Evolutionary conservation across 2,329 filamentous ascomycete genomes (phyloP).

Genomic region (Pestalotiopsis fici): DNA sequence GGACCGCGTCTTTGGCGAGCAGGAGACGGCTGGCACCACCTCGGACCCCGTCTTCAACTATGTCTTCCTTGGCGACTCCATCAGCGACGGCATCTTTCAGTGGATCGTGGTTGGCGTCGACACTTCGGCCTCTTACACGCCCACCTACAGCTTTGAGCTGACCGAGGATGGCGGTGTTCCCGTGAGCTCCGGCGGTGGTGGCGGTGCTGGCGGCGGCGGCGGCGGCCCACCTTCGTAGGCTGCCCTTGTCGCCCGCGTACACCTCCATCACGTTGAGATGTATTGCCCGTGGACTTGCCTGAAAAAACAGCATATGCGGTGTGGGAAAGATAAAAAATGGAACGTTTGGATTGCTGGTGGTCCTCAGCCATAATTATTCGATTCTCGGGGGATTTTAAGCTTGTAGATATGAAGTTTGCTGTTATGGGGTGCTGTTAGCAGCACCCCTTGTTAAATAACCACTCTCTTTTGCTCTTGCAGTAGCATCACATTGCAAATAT

Average conservation of each 20-base stretch:
- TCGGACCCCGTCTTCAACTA: constrained; percentile 7
- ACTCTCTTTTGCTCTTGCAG: not conserved
- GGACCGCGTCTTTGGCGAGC: constrained; percentile 2
- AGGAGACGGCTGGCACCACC: not conserved
- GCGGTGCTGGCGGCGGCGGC: not conserved
- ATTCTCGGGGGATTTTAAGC: not conserved
- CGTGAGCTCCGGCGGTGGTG: not conserved
- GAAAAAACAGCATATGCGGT: not conserved
- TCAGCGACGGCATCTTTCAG: constrained; percentile 1
- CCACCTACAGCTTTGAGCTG: constrained; percentile 2
- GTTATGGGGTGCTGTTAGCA: not conserved
- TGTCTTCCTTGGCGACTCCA: not conserved
- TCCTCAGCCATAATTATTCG: not conserved
- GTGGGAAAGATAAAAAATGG: not conserved
- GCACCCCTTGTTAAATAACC: not conserved
- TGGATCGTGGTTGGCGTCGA: not conserved
- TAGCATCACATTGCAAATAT: too few relatives aligned
- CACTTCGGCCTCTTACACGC: not conserved
- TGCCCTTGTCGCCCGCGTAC: not conserved
- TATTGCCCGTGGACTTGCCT: not conserved
- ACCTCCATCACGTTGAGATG: not conserved
- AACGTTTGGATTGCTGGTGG: not conserved
- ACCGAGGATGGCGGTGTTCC: not conserved
- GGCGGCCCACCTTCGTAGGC: not conserved
- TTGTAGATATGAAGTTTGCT: not conserved